These are phyloP conservation scores for Lecanicillium sp. DNA, from an alignment of 2,329 filamentous ascomycete genomes.

Conservation along the genomic window DNA sequence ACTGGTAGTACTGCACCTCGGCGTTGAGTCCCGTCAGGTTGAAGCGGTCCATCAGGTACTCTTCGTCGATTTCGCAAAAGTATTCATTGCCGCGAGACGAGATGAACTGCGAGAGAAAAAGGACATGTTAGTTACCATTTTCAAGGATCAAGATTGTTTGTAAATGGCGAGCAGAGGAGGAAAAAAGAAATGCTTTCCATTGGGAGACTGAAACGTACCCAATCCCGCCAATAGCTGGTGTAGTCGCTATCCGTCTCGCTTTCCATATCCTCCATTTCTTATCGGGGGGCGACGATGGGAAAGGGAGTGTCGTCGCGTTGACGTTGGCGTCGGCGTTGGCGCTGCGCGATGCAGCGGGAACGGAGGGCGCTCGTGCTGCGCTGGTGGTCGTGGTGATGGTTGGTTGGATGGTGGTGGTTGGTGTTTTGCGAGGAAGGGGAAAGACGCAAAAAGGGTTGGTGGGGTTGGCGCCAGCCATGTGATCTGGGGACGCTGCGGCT, in stretches of 20 bases:
- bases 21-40: slow-evolving; percentile 95
- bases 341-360: neutral
- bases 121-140: neutral
- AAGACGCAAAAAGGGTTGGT: neutral
- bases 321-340: slow-evolving; percentile 3
- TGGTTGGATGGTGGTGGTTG: slow-evolving; percentile 1
- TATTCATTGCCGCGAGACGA: slow-evolving; percentile 97
- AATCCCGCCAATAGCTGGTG: slow-evolving; percentile 98
- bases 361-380: neutral
- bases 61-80: slow-evolving; percentile 99
- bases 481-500: no score
- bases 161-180: neutral
- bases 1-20: slow-evolving; percentile 98
- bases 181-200: slow-evolving; percentile 7
- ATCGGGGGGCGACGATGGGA: no score
- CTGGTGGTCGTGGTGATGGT: neutral
- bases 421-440: slow-evolving; percentile 3
- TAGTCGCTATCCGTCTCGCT: slow-evolving; percentile 99
- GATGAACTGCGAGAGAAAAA: slow-evolving; percentile 64
- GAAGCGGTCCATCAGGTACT: slow-evolving; percentile 96
- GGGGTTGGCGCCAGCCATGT: no score
- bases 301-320: slow-evolving; percentile 4
- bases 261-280: slow-evolving; percentile 86
- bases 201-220: slow-evolving; percentile 57
- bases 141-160: neutral